Base-by-base conservation (phyloP, 2,329 filamentous ascomycete genomes). In the Amauroascus niger region DNA sequence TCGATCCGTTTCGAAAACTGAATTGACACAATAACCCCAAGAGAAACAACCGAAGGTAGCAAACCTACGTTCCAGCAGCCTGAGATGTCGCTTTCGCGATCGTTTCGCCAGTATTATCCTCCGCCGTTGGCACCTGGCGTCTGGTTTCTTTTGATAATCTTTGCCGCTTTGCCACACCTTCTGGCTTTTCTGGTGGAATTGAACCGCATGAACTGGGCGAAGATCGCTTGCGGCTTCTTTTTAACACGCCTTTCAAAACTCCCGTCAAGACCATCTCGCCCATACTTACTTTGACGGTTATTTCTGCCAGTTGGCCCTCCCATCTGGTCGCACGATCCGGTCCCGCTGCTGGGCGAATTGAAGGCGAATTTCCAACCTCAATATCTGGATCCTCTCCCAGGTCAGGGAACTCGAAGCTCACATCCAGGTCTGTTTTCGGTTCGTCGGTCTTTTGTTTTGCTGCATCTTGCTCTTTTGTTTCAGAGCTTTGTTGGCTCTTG, bases 291-390 rank as follows among this genome's bases (percentile, higher is more conserved):
- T 55, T 49, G 28, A 59, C 33, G 20, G 22, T 26, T 20, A 56
- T 55, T 35, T 58, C 49, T 30, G 55, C 56, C 28, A 39, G 54
- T 41, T 56, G 56, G 18, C 53, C 56, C 28, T 54, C 53, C 56
- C 49, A 56, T 33, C 49, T 49, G 7, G 33, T 44, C 2, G 22
- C 3, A 14, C 14, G 13, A 14, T 22, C 4, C 3, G 41, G 30
- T 30, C 11, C 26, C 9, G n/a, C 14, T 37, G 22, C 30, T 46
- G 47, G 9, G 3, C n/a, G 22, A 24, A 41, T 43, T 18, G 44
- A 4, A 43, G 44, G 45, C 16, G 44, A 53, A 16, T 46, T 46
- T 26, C 41, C 41, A 13, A 52, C 20, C n/a, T 52, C 50, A 13
- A 40, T 26, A 22, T 52, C 32, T 32, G 18, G 4, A 44, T 44